Evolutionary conservation across 2,329 filamentous ascomycete genomes (phyloP).

Genomic region (Tympanopsis confertula): DNA sequence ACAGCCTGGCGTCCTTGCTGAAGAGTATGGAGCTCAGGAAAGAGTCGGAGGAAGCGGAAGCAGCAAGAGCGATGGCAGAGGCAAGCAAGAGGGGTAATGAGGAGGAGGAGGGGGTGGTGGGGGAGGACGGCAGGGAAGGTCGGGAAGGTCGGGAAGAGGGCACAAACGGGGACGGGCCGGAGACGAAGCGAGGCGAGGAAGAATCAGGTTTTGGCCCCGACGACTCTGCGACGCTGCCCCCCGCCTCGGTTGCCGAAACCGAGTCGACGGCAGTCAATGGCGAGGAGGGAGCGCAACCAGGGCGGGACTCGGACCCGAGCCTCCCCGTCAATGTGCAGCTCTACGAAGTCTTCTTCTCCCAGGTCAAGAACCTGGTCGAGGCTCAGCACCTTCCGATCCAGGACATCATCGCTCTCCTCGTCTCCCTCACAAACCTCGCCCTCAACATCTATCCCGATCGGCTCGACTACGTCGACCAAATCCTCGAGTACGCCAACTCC

Average conservation of each 20-base stretch:
- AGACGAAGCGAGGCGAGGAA: constrained; percentile 28
- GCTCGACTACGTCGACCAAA: constrained; percentile 89
- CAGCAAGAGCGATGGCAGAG: constrained; percentile 11
- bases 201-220: background rate
- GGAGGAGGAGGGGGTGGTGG: constrained; percentile 21
- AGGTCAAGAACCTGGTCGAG: constrained; percentile 87
- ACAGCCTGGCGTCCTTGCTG: constrained; percentile 67
- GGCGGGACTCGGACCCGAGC: constrained; percentile 27
- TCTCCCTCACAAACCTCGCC: constrained; percentile 87
- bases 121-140: constrained; percentile 19
- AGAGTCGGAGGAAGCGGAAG: constrained; percentile 23
- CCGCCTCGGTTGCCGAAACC: constrained; percentile 6
- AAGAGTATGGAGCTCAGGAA: constrained; percentile 66
- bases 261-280: constrained; percentile 19
- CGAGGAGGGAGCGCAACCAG: constrained; percentile 14
- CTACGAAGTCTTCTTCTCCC: constrained; percentile 94
- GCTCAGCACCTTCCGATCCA: constrained; percentile 84
- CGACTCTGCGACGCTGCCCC: no score
- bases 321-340: constrained; percentile 74
- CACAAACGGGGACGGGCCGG: constrained; percentile 31
- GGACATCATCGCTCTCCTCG: constrained; percentile 84
- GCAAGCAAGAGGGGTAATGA: constrained; percentile 17
- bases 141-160: constrained; percentile 21
- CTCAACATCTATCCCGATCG: constrained; percentile 90
- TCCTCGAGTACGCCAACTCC: constrained; percentile 74